phyloP scores from a whole-genome alignment of 2,329 filamentous ascomycete species.

The Tolypocladium amazonense region DNA sequence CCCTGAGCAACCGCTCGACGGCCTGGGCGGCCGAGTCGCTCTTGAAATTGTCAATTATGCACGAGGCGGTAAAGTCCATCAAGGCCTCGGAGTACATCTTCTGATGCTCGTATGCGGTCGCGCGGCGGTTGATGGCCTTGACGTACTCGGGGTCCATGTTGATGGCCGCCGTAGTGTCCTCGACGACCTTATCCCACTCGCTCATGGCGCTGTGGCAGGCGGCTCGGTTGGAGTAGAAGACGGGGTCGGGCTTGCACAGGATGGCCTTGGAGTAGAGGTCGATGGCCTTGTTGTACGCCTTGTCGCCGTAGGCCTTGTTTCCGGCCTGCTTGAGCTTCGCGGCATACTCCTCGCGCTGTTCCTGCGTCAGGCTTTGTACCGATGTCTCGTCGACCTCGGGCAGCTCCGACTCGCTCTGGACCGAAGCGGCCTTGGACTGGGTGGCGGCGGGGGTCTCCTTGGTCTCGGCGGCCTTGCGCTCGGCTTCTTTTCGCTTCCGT shows the following conservation, averaged over 20 bases:
- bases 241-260: conserved; percentile 90
- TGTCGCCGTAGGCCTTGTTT: conserved; percentile 91
- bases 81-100: conserved; percentile 87
- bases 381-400: conserved; percentile 54
- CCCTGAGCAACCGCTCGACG: conserved; percentile 89
- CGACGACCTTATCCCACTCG: conserved; percentile 92
- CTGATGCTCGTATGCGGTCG: conserved; percentile 92
- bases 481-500: conserved; percentile 74
- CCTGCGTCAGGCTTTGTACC: conserved; percentile 36
- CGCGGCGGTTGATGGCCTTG: conserved; percentile 93
- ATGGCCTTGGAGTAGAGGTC: conserved; percentile 93
- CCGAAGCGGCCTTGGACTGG: conserved; percentile 38
- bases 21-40: conserved; percentile 81
- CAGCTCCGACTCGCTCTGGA: conserved; percentile 54
- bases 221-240: conserved; percentile 98
- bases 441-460: conserved; percentile 26
- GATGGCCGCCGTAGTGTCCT: conserved; percentile 92
- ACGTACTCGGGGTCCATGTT: conserved; percentile 91
- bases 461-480: conserved; percentile 43
- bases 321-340: conserved; percentile 88
- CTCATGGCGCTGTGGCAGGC: conserved; percentile 92
- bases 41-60: conserved; percentile 96
- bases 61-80: conserved; percentile 95
- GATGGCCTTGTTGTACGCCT: conserved; percentile 90
- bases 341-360: conserved; percentile 79